phyloP scores from a whole-genome alignment of 345 rosid genomes.

The Psidium guajava region DNA sequence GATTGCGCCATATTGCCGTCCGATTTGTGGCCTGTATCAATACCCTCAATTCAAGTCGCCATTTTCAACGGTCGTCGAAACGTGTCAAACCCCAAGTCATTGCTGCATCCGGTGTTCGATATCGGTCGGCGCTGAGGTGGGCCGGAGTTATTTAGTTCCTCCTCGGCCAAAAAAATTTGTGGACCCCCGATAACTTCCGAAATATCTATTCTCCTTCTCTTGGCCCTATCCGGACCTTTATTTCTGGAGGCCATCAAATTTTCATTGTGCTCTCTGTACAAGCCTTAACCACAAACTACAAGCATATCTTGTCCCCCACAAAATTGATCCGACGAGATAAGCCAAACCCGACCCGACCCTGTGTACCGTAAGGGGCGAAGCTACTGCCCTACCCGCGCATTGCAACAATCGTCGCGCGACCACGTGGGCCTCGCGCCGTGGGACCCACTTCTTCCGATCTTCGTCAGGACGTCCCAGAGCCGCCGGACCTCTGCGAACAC shows the following conservation, averaged over 20 bases:
- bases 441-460: not conserved
- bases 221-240: not conserved
- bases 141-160: not conserved
- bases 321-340: not conserved
- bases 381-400: not conserved
- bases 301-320: not conserved
- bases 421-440: not conserved
- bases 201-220: not conserved
- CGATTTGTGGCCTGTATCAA: not conserved
- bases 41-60: not conserved
- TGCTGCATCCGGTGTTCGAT: not conserved
- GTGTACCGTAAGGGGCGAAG: not conserved
- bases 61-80: not conserved
- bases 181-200: not conserved
- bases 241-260: not conserved
- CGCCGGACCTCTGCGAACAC: conserved; percentile 68
- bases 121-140: not conserved
- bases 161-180: not conserved
- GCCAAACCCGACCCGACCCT: not conserved
- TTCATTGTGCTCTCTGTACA: not conserved
- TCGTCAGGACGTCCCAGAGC: conserved; percentile 54
- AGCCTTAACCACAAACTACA: not conserved
- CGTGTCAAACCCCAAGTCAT: not conserved
- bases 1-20: accelerated
- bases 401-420: not conserved